These are phyloP conservation scores for Pseudogymnoascus sp. DNA, from an alignment of 2,329 filamentous ascomycete genomes.

Conservation along the genomic window DNA sequence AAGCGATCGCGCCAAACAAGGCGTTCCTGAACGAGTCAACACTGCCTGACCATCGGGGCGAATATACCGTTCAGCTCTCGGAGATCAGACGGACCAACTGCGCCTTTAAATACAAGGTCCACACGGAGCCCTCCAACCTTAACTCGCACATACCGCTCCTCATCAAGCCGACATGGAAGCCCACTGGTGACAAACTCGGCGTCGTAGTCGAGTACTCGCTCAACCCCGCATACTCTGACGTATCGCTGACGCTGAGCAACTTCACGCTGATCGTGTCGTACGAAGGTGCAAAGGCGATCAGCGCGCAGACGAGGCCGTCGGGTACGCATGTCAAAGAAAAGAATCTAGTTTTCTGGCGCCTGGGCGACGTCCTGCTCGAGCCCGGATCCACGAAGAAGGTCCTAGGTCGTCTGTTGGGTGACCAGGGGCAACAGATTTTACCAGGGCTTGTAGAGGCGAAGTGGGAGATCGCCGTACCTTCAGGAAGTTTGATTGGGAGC, in stretches of 20 bases:
- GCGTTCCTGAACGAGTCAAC: conserved; percentile 71
- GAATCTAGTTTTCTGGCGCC: conserved; percentile 70
- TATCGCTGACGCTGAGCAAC: conserved; percentile 60
- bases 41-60: conserved; percentile 58
- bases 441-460: conserved; percentile 73
- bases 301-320: conserved; percentile 68
- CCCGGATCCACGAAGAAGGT: conserved; percentile 53
- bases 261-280: conserved; percentile 67
- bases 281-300: conserved; percentile 55
- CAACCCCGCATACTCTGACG: conserved; percentile 50
- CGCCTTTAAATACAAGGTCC: conserved; percentile 88
- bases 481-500: conserved; percentile 40
- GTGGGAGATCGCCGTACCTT: conserved; percentile 56
- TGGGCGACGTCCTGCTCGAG: conserved; percentile 65
- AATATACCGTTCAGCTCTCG: conserved; percentile 69
- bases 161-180: conserved; percentile 64
- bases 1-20: conserved; percentile 89
- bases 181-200: conserved; percentile 77
- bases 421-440: conserved; percentile 61
- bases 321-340: conserved; percentile 75
- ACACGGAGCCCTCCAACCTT: conserved; percentile 53
- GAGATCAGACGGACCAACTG: conserved; percentile 66
- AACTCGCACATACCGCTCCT: conserved; percentile 53
- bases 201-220: conserved; percentile 77
- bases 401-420: conserved; percentile 70